phyloP scores from a whole-genome alignment of 1,139 yeast genomes.

The Wickerhamomyces sp. region DNA sequence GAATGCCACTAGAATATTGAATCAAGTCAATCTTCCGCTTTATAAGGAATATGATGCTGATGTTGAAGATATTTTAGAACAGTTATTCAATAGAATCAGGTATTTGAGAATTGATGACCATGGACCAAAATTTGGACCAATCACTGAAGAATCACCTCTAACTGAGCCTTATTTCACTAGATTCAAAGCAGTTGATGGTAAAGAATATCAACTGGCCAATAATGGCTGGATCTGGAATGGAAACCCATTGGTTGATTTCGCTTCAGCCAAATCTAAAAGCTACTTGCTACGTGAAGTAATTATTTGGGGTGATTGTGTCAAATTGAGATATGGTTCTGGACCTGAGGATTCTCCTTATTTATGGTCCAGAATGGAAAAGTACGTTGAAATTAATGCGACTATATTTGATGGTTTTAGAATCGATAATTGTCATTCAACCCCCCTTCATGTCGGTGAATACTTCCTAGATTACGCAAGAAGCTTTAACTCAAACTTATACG shows the following conservation, averaged over 20 bases:
- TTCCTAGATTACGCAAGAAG: slow-evolving; percentile 84
- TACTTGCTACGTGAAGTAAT: slow-evolving; percentile 89
- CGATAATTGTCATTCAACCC: slow-evolving; percentile 95
- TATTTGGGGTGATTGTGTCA: slow-evolving; percentile 97
- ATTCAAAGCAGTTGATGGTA: slow-evolving; percentile 49
- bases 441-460: slow-evolving; percentile 88
- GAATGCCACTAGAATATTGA: slow-evolving; percentile 53
- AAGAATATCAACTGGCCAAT: slow-evolving; percentile 72
- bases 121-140: slow-evolving; percentile 75
- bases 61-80: slow-evolving; percentile 55
- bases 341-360: slow-evolving; percentile 83
- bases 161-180: slow-evolving; percentile 87
- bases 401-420: slow-evolving; percentile 86
- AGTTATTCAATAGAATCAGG: slow-evolving; percentile 68
- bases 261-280: slow-evolving; percentile 72
- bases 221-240: slow-evolving; percentile 99
- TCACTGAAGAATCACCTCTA: slow-evolving; percentile 55
- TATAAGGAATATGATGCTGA: slow-evolving; percentile 80
- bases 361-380: slow-evolving; percentile 85
- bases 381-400: slow-evolving; percentile 69
- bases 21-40: slow-evolving; percentile 70
- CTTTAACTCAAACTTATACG: slow-evolving; percentile 80
- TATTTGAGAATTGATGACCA: slow-evolving; percentile 70
- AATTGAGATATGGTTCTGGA: slow-evolving; percentile 73
- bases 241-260: slow-evolving; percentile 89